Evolutionary conservation across 441 rosid genomes (phyloP), one percentile per base, ranked within the genome.

Genomic region (Jatropha multifida): DNA sequence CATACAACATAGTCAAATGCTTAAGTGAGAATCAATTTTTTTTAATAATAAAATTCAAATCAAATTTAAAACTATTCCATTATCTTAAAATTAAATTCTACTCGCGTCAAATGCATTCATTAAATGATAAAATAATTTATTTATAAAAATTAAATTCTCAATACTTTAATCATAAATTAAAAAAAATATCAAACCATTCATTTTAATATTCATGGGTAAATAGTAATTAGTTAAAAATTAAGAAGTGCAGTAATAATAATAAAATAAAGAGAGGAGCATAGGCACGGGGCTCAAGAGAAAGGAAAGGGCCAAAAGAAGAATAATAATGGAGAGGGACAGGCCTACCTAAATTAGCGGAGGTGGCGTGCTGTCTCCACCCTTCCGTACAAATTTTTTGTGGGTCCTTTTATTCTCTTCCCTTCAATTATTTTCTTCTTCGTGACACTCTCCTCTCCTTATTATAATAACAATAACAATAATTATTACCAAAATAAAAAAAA

Each of bases 271-370:
- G 12, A 37, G 44, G 20, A 42, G 0, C 46, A 63, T 12, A 2
- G 54, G 81, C 90, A 83, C 90, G 85, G 88, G 74, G 88, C 90
- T 84, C 86, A 54, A 86, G 84, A 64, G 15, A 11, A 62, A n/a
- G 40, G 51, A 38, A 40, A 23, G 63, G 65, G 59, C 71, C 68
- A 37, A 10, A 13, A 26, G 68, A 40, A 65, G 23, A 66, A 27
- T 54, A 42, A 52, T 62, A 63, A 49, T 67, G 73, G 49, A 69
- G 74, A 78, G 70, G 56, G 71, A 23, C 88, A 80, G 20, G 67
- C 70, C 41, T 4, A 65, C 87, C 90, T 82, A 72, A 87, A 84
- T 82, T 81, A 65, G 71, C 84, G 88, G 90, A 87, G 80, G 77
- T 81, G 86, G 87, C 86, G 86, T 85, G 88, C 79, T 82, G 83